Percentiles rank a stretch among this genome's conserved stretches.
Evolutionary conservation across 768 basidiomycete genomes (phyloP).

Genomic region (Phylloporus arenicola): DNA sequence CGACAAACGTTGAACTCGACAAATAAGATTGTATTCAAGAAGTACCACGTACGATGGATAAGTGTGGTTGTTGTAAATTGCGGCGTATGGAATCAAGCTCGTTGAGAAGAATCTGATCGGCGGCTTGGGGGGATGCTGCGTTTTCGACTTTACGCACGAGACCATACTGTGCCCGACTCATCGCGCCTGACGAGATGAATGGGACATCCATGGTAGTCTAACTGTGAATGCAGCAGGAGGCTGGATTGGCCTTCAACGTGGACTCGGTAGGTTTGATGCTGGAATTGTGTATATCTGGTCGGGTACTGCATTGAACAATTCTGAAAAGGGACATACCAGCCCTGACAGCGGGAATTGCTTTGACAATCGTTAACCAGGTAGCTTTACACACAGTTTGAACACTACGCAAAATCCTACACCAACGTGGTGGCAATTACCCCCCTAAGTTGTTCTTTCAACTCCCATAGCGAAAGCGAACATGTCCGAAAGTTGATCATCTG

Average conservation of each 20-base stretch:
- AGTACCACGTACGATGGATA: conserved; percentile 48
- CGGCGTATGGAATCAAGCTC: conserved; percentile 57
- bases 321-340: no score
- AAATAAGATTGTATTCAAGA: not conserved
- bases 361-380: no score
- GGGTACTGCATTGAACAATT: no score
- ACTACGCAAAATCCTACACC: no score
- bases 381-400: no score
- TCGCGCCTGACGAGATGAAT: conserved; percentile 72
- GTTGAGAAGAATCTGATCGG: conserved; percentile 53
- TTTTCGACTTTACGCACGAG: conserved; percentile 71
- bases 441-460: no score
- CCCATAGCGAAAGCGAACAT: no score
- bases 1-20: conserved; percentile 1
- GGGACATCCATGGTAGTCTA: conserved; percentile 62
- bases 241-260: not conserved
- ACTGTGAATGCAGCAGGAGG: no score
- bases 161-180: conserved; percentile 68
- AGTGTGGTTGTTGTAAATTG: conserved; percentile 44
- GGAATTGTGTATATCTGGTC: conserved; percentile 14
- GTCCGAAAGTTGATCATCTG: no score
- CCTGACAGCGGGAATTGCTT: no score
- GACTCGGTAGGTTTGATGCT: not conserved
- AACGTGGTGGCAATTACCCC: not conserved
- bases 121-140: conserved; percentile 48